Evolutionary conservation across 495 filamentous ascomycete species (phyloP), one percentile per base, ranked within the genome.

Genomic region (Immersiella caudata): DNA sequence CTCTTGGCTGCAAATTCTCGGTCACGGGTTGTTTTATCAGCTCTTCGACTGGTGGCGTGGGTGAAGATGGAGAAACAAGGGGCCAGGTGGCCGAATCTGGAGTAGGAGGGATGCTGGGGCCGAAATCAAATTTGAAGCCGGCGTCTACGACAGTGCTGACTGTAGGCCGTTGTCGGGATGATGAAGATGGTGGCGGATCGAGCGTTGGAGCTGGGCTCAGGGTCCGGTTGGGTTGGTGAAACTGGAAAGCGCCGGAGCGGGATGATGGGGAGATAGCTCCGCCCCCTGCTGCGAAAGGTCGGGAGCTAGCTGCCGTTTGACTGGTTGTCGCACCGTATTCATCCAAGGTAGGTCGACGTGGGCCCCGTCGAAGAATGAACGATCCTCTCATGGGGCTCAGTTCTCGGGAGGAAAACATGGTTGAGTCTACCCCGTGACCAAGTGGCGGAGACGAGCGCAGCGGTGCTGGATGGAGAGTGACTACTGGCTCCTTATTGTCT

Each of bases 91-190:
- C 65, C 16, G 76, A 75, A 62, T 71, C 74, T 16, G 76, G 74
- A 14, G 70, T 73, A 0, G 73, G 70, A 14, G 69, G 68, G 14
- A 56, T 25, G 29, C 12, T 40, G 14, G 67, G 65, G 50, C 70
- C 72, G 59, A 78, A 76, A 64, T 73, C 73, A 36, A 78, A 78
- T 14, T 78, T 73, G 71, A 78, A 78, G 51, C 74, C 71, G 3
- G 66, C 62, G 18, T 71, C 72, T 29, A 68, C 56, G 5, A 65
- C 21, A 4, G 64, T 60, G 60, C 54, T 72, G 22, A 65, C 69
- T 11, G 51, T 58, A 1, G 59, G 58, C 8, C 52, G 46, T 14
- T 24, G 71, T 24, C 58, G 71, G 21, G 61, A 54, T 25, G 27
- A 40, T 22, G 60, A 64, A 27, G 46, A 64, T 25, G 14, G 66